Evolutionary conservation across 345 rosid genomes (phyloP).

Genomic region (Camelina laxa): DNA sequence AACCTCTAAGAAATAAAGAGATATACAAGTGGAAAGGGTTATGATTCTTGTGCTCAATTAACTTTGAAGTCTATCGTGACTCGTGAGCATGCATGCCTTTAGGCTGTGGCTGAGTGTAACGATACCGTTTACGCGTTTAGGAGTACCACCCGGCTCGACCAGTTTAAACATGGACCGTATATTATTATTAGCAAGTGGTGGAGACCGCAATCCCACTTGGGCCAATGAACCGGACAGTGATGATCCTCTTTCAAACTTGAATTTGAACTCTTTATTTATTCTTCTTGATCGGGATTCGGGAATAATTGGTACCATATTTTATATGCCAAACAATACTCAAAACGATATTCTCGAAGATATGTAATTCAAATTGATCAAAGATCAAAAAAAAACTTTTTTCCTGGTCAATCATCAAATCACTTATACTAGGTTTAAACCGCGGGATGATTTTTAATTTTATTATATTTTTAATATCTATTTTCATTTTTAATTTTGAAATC

Average conservation of each 20-base stretch:
- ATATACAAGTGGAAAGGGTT: slow-evolving; percentile 26
- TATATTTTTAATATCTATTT: too few relatives aligned
- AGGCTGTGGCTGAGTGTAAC: not conserved
- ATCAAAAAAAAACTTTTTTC: not conserved
- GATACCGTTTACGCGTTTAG: not conserved
- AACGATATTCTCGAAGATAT: slow-evolving; percentile 24
- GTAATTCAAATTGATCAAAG: not conserved
- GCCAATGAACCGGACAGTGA: slow-evolving; percentile 30
- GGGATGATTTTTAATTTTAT: too few relatives aligned
- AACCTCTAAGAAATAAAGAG: not conserved
- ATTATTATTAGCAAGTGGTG: slow-evolving; percentile 43
- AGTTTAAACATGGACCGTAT: slow-evolving; percentile 31
- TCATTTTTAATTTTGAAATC: too few relatives aligned
- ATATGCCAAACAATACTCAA: slow-evolving; percentile 23
- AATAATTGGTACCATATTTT: slow-evolving; percentile 28
- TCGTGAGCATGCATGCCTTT: too few relatives aligned
- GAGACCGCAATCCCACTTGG: slow-evolving; percentile 45
- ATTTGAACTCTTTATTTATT: slow-evolving; percentile 33
- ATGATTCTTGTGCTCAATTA: slow-evolving; percentile 15
- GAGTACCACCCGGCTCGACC: slow-evolving; percentile 15
- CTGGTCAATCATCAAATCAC: not conserved
- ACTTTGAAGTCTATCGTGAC: not conserved
- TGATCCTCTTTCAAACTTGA: slow-evolving; percentile 29
- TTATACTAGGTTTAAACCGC: too few relatives aligned
- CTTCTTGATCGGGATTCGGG: slow-evolving; percentile 30